These are phyloP conservation scores for Trematosphaeria pertusa DNA, from an alignment of 2,329 filamentous ascomycete species.

Conservation along the genomic window DNA sequence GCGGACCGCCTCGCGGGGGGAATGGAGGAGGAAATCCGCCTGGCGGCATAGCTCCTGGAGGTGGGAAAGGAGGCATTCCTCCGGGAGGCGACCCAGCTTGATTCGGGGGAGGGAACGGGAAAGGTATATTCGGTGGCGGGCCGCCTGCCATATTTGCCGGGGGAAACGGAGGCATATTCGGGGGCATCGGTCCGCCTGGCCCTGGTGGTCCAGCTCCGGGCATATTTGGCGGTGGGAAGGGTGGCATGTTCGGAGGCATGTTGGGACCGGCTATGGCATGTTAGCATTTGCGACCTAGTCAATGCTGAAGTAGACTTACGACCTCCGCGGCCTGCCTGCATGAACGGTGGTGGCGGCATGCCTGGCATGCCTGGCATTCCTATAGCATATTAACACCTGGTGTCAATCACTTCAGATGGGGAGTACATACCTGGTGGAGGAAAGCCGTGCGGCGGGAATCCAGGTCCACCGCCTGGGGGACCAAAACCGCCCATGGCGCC, in stretches of 20 bases:
- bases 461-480: conserved; percentile 55
- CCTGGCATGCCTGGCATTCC: conserved; percentile 42
- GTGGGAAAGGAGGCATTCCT: conserved; percentile 49
- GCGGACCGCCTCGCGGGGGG: conserved; percentile 13
- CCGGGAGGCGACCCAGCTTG: conserved; percentile 41
- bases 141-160: conserved; percentile 36
- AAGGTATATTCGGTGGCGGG: conserved; percentile 41
- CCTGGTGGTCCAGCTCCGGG: conserved; percentile 16
- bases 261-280: conserved; percentile 21
- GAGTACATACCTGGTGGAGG: conserved; percentile 32
- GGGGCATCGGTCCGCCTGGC: conserved; percentile 33
- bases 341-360: conserved; percentile 50
- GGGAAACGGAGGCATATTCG: conserved; percentile 34
- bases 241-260: conserved; percentile 42
- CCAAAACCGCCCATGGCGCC: conserved; percentile 52
- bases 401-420: conserved; percentile 12
- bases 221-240: conserved; percentile 23
- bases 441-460: conserved; percentile 63
- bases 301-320: conserved; percentile 31
- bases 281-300: conserved; percentile 1
- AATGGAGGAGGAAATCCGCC: conserved; percentile 32
- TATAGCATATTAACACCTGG: conserved; percentile 18
- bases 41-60: conserved; percentile 45
- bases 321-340: conserved; percentile 48
- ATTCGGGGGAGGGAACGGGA: conserved; percentile 40